Evolutionary conservation across 768 basidiomycete genomes (phyloP), one percentile per base, ranked within the genome.

Genomic region (Panellus pusillus): DNA sequence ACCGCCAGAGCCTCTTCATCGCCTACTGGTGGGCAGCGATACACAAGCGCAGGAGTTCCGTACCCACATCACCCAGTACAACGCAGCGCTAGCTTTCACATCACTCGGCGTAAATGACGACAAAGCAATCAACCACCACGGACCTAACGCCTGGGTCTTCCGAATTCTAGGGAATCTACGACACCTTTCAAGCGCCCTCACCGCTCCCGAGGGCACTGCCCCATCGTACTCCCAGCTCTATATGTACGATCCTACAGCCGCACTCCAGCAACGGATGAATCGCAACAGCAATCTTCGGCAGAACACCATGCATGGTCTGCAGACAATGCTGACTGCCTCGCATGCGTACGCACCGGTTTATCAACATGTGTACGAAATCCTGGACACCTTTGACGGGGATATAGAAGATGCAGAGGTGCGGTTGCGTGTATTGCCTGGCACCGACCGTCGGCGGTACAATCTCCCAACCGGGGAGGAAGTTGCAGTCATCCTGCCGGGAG

Each of bases 1-100:
- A 0, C 66, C 57, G 45, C 70, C 70, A n/a, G 38, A 8, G 18
- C 18, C 18, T 40, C 7, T 6, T n/a, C 38, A n/a, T 6, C 7
- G 7, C 15, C 14, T 40, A n/a, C n/a, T 15, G n/a, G n/a, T n/a
- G 14, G 38, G 38, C 15, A 15, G 7, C 18, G n/a, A n/a, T 15
- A 15, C 38, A n/a, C 38, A 40, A n/a, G 38, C 38, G 38, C 7
- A 40, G 38, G 38, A 40, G 18, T 40, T 40, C 38, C 38, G 38
- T 15, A 40, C 7, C 6, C 7, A 40, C 38, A 40, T 40, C 9
- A n/a, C 38, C 6, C 38, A 40, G 38, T 40, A 40, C 18, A 40
- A 40, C 38, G n/a, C 38, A 6, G 15, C 15, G 6, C 38, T 40
- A 6, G 7, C 38, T 7, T 40, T 40, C 38, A 40, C 38, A 6